Base-by-base conservation (phyloP, 192 early-diverging fungal species). In the Backusella macrospora region DNA sequence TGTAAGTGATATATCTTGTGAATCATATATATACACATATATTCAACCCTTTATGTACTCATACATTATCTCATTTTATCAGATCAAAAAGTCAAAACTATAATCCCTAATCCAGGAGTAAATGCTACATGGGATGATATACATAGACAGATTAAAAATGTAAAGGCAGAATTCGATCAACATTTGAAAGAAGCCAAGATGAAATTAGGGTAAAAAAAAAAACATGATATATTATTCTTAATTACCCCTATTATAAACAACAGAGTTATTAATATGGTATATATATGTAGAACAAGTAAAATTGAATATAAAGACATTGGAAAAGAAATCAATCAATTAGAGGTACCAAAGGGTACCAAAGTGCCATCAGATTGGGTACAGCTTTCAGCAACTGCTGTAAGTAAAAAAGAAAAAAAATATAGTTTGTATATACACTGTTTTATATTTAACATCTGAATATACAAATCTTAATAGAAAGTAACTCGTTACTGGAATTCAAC, bases 301-400 rank as follows among this genome's bases (percentile, higher is more conserved):
- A 80, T 96, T 40, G 80, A 83, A 4, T 99, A 92, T 87, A 93
- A 92, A 72, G 89, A 97, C 82, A 83, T 98, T 65, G 96, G 97
- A 48, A 99, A 99, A 80, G 98, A 99, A 76, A 89, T 93, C 16
- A 96, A 95, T 78, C 95, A 96, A 80, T 73, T 99, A n/a, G 96
- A 99, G 74, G 83, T 96, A 8, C 91, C 96, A 0, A 87, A 87
- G 38, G 85, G 80, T 45, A 80, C 91, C 49, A 87, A 91, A 37
- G 92, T 96, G 37, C 96, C 97, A 0, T 70, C 71, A 47, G 82
- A 88, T 70, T 99, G 95, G 91, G 83, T 84, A 40, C 80, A 88
- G 38, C 80, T 94, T 72, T 96, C 93, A 4, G 85, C 89, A 26
- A 99, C 96, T 4, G 85, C 88, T 77, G 92, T 92, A 77, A 75